Percentiles rank a stretch among this genome's conserved stretches.
These are phyloP conservation scores for Caloboletus firmus DNA, from an alignment of 1,284 basidiomycete genomes.

Conservation along the genomic window DNA sequence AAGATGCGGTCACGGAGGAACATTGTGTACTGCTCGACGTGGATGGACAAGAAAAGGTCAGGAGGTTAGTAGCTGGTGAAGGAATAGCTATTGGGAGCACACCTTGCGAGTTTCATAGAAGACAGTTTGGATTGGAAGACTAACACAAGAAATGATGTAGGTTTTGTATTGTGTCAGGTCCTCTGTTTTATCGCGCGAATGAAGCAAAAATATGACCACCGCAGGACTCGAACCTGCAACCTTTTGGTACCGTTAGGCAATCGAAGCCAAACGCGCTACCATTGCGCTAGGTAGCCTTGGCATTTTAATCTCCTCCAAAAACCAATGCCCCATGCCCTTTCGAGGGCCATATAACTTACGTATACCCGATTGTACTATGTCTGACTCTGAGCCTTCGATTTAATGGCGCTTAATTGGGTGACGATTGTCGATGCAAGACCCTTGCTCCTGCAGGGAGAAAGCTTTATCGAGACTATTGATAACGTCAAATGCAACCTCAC, in stretches of 20 bases:
- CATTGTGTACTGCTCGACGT: conserved; percentile 46
- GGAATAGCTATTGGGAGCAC: conserved; percentile 65
- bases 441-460: conserved; percentile 64
- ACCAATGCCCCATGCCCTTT: not conserved
- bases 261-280: conserved; percentile 90
- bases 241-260: conserved; percentile 67
- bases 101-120: conserved; percentile 68
- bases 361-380: no score
- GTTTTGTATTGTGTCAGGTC: conserved; percentile 1
- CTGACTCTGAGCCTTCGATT: conserved; percentile 8
- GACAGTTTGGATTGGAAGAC: conserved; percentile 15
- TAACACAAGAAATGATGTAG: conserved; percentile 5
- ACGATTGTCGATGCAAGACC: conserved; percentile 62
- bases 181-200: not conserved
- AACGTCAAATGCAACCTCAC: conserved; percentile 56
- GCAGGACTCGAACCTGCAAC: conserved; percentile 89
- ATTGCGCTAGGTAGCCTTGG: conserved; percentile 40
- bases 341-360: not conserved
- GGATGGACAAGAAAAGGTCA: conserved; percentile 37
- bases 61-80: conserved; percentile 57
- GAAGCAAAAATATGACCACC: conserved; percentile 47
- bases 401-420: conserved; percentile 77
- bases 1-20: conserved; percentile 57
- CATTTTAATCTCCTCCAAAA: fast-evolving
- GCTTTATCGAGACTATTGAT: conserved; percentile 54